phyloP scores from a whole-genome alignment of 2,329 filamentous ascomycete species.

The Neocucurbitaria cava region DNA sequence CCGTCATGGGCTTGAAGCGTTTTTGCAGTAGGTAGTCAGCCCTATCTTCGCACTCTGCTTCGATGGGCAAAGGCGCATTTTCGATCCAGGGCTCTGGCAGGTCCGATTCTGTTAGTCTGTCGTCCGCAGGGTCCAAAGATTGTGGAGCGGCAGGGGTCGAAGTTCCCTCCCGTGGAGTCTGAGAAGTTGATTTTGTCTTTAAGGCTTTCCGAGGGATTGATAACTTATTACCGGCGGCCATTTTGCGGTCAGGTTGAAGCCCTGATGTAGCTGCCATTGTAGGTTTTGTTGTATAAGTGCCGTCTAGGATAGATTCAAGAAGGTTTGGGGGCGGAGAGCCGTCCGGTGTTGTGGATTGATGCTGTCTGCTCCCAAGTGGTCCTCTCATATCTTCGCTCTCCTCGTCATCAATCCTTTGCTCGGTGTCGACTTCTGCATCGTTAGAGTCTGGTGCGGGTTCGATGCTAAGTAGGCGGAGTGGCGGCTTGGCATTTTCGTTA shows the following conservation, averaged over 20 bases:
- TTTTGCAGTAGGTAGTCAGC: constrained; percentile 53
- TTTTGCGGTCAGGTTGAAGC: constrained; percentile 12
- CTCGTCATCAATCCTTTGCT: constrained; percentile 21
- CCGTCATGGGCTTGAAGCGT: constrained; percentile 52
- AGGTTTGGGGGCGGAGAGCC: constrained; percentile 30
- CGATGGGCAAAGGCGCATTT: constrained; percentile 30
- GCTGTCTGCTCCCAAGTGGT: constrained; percentile 17
- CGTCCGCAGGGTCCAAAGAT: constrained; percentile 42
- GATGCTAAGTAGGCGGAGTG: constrained; percentile 28
- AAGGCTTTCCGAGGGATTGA: constrained; percentile 32
- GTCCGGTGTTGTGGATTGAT: constrained; percentile 16
- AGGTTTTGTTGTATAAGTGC: constrained; percentile 9
- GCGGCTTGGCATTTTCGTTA: constrained; percentile 37
- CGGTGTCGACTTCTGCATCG: constrained; percentile 26
- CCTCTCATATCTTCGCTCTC: constrained; percentile 23
- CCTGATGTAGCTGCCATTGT: constrained; percentile 2
- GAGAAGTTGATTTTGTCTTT: constrained; percentile 26
- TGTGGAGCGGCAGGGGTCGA: constrained; percentile 36
- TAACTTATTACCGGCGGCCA: constrained; percentile 2
- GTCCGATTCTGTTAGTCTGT: constrained; percentile 44
- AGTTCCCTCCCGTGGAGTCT: constrained; percentile 34
- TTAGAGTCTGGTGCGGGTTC: constrained; percentile 8
- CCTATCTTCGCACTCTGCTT: constrained; percentile 47
- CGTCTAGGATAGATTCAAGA: constrained; percentile 15
- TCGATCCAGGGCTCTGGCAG: constrained; percentile 47